Conservation (phyloP, 2,329 filamentous ascomycete species). For the Clonostachys rhizophaga region DNA sequence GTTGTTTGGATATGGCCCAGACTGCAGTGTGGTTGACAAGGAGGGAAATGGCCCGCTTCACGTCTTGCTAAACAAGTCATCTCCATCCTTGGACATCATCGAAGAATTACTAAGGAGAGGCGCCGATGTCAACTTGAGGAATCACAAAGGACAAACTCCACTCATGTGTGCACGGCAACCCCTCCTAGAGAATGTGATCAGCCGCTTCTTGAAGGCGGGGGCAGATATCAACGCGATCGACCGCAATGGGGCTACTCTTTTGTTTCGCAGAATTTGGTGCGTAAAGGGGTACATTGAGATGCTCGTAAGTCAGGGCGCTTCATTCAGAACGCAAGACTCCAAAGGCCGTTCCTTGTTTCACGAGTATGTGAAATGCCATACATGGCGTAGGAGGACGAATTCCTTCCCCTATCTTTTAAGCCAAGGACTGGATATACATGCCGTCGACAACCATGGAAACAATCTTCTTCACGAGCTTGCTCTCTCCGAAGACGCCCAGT, state of each 20-base stretch:
- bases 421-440: background rate
- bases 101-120: background rate
- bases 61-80: too few species aligned
- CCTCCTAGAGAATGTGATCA: background rate
- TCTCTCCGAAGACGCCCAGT: background rate
- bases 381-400: background rate
- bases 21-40: too few species aligned
- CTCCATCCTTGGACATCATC: too few species aligned
- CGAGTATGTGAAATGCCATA: background rate
- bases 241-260: background rate
- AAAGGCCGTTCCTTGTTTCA: background rate
- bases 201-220: background rate
- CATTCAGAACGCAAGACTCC: background rate
- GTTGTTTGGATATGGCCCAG: too few species aligned
- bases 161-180: background rate
- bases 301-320: background rate
- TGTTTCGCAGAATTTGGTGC: background rate
- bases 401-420: background rate
- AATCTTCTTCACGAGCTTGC: background rate
- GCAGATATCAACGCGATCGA: background rate
- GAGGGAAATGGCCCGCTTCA: too few species aligned
- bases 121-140: background rate
- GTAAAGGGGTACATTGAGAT: too few species aligned
- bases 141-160: background rate
- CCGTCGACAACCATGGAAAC: background rate